These are phyloP conservation scores for Lachnellula suecica DNA, from an alignment of 2,329 filamentous ascomycete species.

Conservation along the genomic window DNA sequence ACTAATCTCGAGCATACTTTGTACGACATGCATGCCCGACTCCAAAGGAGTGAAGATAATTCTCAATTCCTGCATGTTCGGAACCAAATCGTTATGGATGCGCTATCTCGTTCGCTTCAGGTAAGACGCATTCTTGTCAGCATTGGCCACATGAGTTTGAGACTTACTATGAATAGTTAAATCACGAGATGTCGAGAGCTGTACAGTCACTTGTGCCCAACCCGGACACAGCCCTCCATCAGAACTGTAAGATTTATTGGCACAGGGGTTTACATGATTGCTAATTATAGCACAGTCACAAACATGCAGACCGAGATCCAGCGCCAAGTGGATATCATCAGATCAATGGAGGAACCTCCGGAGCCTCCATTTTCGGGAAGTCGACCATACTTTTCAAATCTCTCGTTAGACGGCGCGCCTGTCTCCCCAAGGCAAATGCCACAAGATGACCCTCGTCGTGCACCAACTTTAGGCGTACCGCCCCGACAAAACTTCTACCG, in stretches of 20 bases:
- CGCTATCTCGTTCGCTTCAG: constrained; percentile 70
- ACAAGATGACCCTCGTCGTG: constrained; percentile 78
- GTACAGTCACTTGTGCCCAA: constrained; percentile 73
- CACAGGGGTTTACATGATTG: constrained; percentile 13
- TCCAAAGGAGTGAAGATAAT: constrained; percentile 81
- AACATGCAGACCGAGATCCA: constrained; percentile 59
- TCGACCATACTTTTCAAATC: constrained; percentile 63
- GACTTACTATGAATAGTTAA: constrained; percentile 60
- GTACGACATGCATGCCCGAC: constrained; percentile 74
- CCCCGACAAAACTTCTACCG: constrained; percentile 67
- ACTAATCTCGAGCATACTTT: constrained; percentile 76
- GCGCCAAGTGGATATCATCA: constrained; percentile 57
- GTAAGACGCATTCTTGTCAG: constrained; percentile 38
- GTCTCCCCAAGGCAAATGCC: constrained; percentile 85
- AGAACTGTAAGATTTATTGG: constrained; percentile 65
- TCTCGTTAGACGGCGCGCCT: constrained; percentile 68
- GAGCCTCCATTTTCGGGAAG: constrained; percentile 65
- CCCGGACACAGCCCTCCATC: constrained; percentile 73
- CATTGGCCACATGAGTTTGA: constrained; percentile 3
- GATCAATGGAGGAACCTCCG: constrained; percentile 61
- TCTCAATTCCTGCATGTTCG: constrained; percentile 77
- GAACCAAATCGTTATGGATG: constrained; percentile 80
- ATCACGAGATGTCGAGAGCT: constrained; percentile 77
- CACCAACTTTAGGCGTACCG: constrained; percentile 57
- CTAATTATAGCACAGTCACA: constrained; percentile 45